phyloP scores from a whole-genome alignment of 1,139 yeast genomes.

The Candida sanyaensis region DNA sequence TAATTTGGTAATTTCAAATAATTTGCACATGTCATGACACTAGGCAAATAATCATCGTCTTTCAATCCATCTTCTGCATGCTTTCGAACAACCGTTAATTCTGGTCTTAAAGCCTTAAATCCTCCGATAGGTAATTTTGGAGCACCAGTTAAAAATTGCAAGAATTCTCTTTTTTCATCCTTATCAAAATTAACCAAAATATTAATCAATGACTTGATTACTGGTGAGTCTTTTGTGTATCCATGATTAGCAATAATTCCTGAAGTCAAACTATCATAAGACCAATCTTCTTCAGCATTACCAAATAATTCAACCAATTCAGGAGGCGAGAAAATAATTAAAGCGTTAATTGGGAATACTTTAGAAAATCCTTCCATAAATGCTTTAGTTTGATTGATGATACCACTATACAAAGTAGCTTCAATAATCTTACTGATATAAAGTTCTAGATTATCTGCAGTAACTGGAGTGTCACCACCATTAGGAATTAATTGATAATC shows the following conservation, averaged over 20 bases:
- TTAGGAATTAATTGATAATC: constrained; percentile 55
- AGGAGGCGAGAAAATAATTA: constrained; percentile 68
- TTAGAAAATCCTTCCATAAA: constrained; percentile 82
- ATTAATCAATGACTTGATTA: constrained; percentile 60
- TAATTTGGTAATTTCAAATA: constrained; percentile 85
- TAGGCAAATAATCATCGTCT: constrained; percentile 88
- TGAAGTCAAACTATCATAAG: constrained; percentile 56
- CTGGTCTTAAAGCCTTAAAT: constrained; percentile 79
- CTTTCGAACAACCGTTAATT: constrained; percentile 84
- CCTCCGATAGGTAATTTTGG: constrained; percentile 96
- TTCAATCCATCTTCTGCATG: constrained; percentile 64
- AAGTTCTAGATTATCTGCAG: constrained; percentile 52
- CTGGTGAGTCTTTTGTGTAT: constrained; percentile 67
- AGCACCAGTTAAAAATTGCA: constrained; percentile 91
- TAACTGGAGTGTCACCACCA: constrained; percentile 57
- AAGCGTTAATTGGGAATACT: constrained; percentile 78
- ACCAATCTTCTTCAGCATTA: constrained; percentile 87
- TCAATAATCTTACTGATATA: constrained; percentile 65
- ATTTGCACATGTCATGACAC: constrained; percentile 93
- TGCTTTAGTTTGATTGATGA: constrained; percentile 62
- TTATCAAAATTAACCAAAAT: constrained; percentile 56
- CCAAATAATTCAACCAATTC: constrained; percentile 71
- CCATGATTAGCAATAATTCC: constrained; percentile 90
- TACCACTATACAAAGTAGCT: constrained; percentile 63
- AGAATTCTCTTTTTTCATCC: constrained; percentile 65